phyloP scores from a whole-genome alignment of 192 early-diverging fungal species.

The Jimgerdemannia flammicorona region DNA sequence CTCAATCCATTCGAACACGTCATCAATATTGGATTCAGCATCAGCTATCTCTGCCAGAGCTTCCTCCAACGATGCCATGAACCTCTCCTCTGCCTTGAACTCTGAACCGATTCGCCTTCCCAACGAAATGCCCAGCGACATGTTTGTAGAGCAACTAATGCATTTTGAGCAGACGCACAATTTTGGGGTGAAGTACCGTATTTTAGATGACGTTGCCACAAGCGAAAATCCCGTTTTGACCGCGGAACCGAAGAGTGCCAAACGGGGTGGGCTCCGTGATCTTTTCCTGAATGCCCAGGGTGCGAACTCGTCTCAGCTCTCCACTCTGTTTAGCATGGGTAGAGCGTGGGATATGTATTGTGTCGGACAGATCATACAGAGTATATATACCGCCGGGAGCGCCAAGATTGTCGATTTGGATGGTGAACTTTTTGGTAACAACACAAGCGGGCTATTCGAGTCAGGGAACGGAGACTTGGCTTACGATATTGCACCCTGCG shows the following conservation, averaged over 20 bases:
- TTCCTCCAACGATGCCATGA: constrained; percentile 20
- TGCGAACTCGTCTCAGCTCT: not conserved
- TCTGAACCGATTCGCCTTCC: constrained; percentile 47
- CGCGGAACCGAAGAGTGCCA: not conserved
- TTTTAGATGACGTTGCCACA: constrained; percentile 20
- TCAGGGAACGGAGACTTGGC: constrained; percentile 22
- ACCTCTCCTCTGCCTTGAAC: constrained; percentile 29
- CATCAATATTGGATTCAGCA: constrained; percentile 9
- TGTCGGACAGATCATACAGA: constrained; percentile 41
- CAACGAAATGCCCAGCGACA: constrained; percentile 27
- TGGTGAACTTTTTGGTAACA: constrained; percentile 3
- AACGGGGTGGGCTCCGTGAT: constrained; percentile 21
- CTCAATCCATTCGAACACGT: constrained; percentile 27
- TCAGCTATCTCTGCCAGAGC: constrained; percentile 3
- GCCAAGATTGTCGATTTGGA: constrained; percentile 20
- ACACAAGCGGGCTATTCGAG: constrained; percentile 26
- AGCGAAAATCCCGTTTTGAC: constrained; percentile 3
- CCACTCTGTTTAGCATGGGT: constrained; percentile 32
- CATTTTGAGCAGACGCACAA: constrained; percentile 47
- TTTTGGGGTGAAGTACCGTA: constrained; percentile 46
- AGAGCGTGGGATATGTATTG: constrained; percentile 51
- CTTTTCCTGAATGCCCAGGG: not conserved
- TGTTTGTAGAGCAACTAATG: constrained; percentile 45
- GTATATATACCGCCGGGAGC: constrained; percentile 38
- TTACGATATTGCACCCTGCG: constrained; percentile 28